Conservation (phyloP, 2,329 filamentous ascomycete genomes). For the Dothiorella sarmentorum region DNA sequence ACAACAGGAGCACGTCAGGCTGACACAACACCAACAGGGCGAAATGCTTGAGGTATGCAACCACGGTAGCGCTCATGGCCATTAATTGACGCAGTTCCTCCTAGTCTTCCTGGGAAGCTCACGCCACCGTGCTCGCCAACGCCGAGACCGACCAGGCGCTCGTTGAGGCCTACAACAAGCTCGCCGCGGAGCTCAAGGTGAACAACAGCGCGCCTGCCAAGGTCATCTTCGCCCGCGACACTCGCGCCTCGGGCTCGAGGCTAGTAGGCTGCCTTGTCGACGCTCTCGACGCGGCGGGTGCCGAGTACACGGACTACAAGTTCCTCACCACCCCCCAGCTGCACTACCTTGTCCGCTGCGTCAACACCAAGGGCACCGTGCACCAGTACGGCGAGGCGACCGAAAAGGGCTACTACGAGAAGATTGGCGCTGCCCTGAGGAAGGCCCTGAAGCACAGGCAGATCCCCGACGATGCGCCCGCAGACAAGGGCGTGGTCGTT, state of each 20-base stretch:
- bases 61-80: background rate
- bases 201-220: slow-evolving; percentile 64
- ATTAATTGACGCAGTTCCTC: slow-evolving; percentile 15
- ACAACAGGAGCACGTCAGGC: slow-evolving; percentile 8
- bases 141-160: slow-evolving; percentile 71
- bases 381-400: slow-evolving; percentile 85
- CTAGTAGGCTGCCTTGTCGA: slow-evolving; percentile 76
- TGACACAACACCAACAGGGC: slow-evolving; percentile 51
- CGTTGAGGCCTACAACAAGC: slow-evolving; percentile 57
- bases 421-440: slow-evolving; percentile 80
- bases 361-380: slow-evolving; percentile 86
- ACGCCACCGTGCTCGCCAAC: slow-evolving; percentile 88
- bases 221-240: slow-evolving; percentile 89
- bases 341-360: slow-evolving; percentile 91
- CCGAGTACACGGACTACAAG: slow-evolving; percentile 79
- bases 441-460: slow-evolving; percentile 73
- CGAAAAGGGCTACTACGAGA: slow-evolving; percentile 92
- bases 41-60: slow-evolving; percentile 84
- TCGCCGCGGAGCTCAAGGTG: slow-evolving; percentile 70
- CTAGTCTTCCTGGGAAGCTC: slow-evolving; percentile 78
- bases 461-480: slow-evolving; percentile 10
- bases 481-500: slow-evolving; percentile 70
- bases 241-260: slow-evolving; percentile 82
- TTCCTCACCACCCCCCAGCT: slow-evolving; percentile 95
- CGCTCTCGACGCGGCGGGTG: slow-evolving; percentile 71